Conservation (phyloP, 2,329 filamentous ascomycete species). For the Neofusicoccum ribis region DNA sequence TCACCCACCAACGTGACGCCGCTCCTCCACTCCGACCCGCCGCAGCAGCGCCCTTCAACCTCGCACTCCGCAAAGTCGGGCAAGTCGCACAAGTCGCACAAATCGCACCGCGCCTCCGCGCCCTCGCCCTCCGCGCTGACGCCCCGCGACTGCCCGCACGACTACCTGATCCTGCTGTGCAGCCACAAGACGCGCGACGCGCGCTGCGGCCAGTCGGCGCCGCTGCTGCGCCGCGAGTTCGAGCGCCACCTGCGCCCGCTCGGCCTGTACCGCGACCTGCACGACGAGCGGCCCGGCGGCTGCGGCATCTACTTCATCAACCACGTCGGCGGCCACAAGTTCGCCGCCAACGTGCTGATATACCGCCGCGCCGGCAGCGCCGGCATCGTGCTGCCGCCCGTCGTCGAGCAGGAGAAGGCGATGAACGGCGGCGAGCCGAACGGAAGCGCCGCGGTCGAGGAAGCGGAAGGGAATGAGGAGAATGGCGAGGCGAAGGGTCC, state of each 20-base stretch:
- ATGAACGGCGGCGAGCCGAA: conserved; percentile 18
- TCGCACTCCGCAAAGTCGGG: background rate
- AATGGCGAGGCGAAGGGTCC: conserved; percentile 24
- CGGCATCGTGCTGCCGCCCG: conserved; percentile 5
- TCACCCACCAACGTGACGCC: conserved; percentile 74
- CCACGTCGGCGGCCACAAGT: conserved; percentile 96
- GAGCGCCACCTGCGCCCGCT: conserved; percentile 84
- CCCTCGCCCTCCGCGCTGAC: conserved; percentile 61
- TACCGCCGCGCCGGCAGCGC: conserved; percentile 63
- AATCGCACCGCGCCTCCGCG: conserved; percentile 19
- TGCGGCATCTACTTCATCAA: conserved; percentile 96
- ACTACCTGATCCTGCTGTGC: conserved; percentile 86
- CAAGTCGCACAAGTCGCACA: conserved; percentile 30
- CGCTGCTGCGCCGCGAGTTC: conserved; percentile 82
- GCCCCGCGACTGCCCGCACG: conserved; percentile 73
- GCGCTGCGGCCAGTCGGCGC: conserved; percentile 90
- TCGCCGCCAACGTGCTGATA: conserved; percentile 89
- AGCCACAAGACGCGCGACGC: conserved; percentile 93
- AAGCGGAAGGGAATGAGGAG: conserved; percentile 38
- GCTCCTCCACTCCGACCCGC: conserved; percentile 43
- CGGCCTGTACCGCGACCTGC: conserved; percentile 80
- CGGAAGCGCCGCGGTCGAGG: conserved; percentile 32
- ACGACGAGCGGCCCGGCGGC: conserved; percentile 86
- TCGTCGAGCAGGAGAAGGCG: conserved; percentile 21
- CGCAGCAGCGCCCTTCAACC: conserved; percentile 21